Percentiles rank a stretch among this genome's conserved stretches.
phyloP scores from a whole-genome alignment of 2,329 filamentous ascomycete species.

The Ophiostoma piceae region DNA sequence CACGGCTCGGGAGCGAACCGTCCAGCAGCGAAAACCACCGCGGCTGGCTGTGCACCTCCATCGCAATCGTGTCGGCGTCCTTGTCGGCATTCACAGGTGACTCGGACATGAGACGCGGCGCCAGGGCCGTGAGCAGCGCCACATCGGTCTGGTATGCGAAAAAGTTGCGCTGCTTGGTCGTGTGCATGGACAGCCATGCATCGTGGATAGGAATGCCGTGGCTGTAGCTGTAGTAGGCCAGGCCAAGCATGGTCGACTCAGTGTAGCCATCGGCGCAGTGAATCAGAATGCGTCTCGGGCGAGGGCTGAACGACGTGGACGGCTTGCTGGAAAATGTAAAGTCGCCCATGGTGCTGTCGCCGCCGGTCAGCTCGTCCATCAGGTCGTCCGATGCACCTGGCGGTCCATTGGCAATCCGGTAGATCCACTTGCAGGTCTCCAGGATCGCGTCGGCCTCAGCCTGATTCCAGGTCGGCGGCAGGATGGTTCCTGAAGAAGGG shows the following conservation, averaged over 20 bases:
- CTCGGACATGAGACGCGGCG: constrained; percentile 66
- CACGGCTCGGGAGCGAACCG: constrained; percentile 81
- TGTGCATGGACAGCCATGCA: constrained; percentile 83
- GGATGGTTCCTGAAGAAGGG: constrained; percentile 87
- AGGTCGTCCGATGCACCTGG: not conserved
- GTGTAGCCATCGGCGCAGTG: constrained; percentile 97
- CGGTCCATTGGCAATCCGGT: constrained; percentile 68
- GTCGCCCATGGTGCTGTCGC: not conserved
- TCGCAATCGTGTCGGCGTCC: constrained; percentile 49
- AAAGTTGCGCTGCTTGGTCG: constrained; percentile 78
- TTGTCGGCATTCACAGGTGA: constrained; percentile 54
- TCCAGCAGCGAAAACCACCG: constrained; percentile 79
- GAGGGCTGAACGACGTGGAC: not conserved
- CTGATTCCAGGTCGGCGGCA: constrained; percentile 77
- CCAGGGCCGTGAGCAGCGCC: constrained; percentile 68
- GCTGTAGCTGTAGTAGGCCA: constrained; percentile 91
- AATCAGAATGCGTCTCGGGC: constrained; percentile 68
- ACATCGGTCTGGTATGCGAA: constrained; percentile 94
- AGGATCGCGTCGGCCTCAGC: constrained; percentile 78
- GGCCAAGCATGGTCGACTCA: constrained; percentile 79
- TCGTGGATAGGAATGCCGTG: constrained; percentile 74
- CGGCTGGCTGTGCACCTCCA: constrained; percentile 57
- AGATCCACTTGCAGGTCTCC: constrained; percentile 85
- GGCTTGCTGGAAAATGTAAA: not conserved
- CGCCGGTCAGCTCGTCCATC: not conserved